These are phyloP conservation scores for Aureobasidium musti DNA, from an alignment of 2,329 filamentous ascomycete species.

Conservation along the genomic window DNA sequence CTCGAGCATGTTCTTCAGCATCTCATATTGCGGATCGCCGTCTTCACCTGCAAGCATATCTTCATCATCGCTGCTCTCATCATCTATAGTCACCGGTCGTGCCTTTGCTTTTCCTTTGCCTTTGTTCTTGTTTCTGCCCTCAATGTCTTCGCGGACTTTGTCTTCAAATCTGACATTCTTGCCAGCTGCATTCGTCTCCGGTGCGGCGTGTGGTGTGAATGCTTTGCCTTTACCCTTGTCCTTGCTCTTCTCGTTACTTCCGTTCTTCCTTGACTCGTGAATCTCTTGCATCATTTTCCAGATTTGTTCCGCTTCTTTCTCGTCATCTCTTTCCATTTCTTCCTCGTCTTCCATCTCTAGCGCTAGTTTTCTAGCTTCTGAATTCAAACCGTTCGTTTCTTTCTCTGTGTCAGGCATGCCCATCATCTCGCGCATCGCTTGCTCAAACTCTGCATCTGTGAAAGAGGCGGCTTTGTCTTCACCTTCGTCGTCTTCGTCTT, in stretches of 20 bases:
- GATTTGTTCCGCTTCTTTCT: constrained; percentile 64
- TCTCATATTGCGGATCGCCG: constrained; percentile 78
- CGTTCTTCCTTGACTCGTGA: constrained; percentile 54
- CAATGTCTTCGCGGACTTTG: background rate
- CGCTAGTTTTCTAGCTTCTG: constrained; percentile 42
- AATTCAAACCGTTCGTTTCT: constrained; percentile 40
- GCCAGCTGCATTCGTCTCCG: constrained; percentile 17
- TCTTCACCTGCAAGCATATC: constrained; percentile 53
- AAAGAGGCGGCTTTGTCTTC: constrained; percentile 78
- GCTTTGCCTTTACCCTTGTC: constrained; percentile 37
- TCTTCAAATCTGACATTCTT: constrained; percentile 28
- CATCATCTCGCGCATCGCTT: constrained; percentile 93
- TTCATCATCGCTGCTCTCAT: constrained; percentile 46
- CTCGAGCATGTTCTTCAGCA: constrained; percentile 87
- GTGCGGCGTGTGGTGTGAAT: constrained; percentile 7
- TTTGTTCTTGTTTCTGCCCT: constrained; percentile 20
- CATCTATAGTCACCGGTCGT: constrained; percentile 52
- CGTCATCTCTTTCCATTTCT: constrained; percentile 50
- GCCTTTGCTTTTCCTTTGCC: constrained; percentile 33
- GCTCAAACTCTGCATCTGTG: constrained; percentile 79
- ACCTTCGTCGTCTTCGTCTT: constrained; percentile 43
- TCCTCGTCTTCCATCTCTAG: constrained; percentile 49
- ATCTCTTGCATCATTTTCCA: constrained; percentile 72
- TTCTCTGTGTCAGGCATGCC: constrained; percentile 57
- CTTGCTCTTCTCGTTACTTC: constrained; percentile 27